Percentiles rank a stretch among this genome's conserved stretches.
Conservation (phyloP, 2,329 filamentous ascomycete species). For the Aspergillus novofumigatus region DNA sequence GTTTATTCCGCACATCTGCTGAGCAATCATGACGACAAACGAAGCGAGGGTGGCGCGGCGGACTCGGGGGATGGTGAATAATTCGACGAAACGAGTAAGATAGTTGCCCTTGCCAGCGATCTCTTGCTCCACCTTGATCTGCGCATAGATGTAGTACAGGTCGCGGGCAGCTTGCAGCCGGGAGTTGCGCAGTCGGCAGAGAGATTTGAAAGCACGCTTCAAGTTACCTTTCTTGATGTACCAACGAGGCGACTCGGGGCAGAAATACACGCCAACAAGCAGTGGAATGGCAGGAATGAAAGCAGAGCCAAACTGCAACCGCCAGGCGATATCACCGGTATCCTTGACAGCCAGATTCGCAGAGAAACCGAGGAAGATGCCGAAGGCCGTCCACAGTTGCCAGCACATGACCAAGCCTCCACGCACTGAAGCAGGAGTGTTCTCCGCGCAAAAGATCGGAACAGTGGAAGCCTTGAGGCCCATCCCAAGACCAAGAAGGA, state of each 20-base stretch:
- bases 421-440: conserved; percentile 51
- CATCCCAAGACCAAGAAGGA: conserved; percentile 60
- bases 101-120: conserved; percentile 51
- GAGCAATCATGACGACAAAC: conserved; percentile 74
- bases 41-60: conserved; percentile 67
- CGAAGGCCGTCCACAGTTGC: conserved; percentile 55
- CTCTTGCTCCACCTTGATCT: conserved; percentile 46
- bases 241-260: conserved; percentile 64
- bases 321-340: conserved; percentile 57
- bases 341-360: conserved; percentile 63
- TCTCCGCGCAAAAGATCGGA: conserved; percentile 54
- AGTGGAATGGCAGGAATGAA: conserved; percentile 63
- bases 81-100: conserved; percentile 53
- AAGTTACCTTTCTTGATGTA: conserved; percentile 64
- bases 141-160: conserved; percentile 57
- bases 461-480: conserved; percentile 57
- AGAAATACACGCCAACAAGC: conserved; percentile 55
- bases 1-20: conserved; percentile 69
- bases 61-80: conserved; percentile 48
- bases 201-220: conserved; percentile 56
- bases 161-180: conserved; percentile 60
- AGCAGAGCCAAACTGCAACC: conserved; percentile 61
- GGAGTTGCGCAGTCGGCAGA: conserved; percentile 55
- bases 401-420: conserved; percentile 55
- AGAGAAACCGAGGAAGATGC: conserved; percentile 63